Evolutionary conservation across 257 asterid species (phyloP).

Genomic region (Fraxinus anomala): DNA sequence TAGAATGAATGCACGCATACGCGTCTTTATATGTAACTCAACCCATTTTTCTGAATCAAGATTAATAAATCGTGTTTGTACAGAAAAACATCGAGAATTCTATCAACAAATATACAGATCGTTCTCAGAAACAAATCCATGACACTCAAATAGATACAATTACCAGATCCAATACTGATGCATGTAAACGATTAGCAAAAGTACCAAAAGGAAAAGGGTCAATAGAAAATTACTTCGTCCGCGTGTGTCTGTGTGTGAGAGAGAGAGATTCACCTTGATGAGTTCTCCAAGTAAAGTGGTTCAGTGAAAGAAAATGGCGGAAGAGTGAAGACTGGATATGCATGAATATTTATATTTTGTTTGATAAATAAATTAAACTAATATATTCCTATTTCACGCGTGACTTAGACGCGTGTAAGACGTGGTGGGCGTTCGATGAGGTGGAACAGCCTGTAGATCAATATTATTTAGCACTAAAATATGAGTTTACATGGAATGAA

Average conservation of each 20-base stretch:
- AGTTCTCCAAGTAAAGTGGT: background rate
- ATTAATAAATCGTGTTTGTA: too few species aligned
- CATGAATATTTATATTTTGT: background rate
- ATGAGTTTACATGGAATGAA: too few species aligned
- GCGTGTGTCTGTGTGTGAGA: background rate
- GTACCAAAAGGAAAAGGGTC: background rate
- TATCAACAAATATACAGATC: background rate
- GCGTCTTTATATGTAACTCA: background rate
- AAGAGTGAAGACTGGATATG: background rate
- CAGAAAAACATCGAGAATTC: too few species aligned
- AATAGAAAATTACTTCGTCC: background rate
- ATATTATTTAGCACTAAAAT: too few species aligned
- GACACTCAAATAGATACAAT: background rate
- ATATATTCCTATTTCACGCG: background rate
- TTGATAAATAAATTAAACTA: background rate
- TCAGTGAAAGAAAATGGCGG: background rate
- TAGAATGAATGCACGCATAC: too few species aligned
- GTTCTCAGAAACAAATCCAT: background rate
- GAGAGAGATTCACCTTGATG: background rate
- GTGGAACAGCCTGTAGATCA: too few species aligned
- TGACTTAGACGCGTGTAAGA: background rate
- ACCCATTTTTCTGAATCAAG: background rate
- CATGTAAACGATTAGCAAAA: background rate
- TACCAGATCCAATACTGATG: background rate
- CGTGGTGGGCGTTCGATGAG: too few species aligned